Evolutionary conservation across 306 rosid species (phyloP), one percentile per base, ranked within the genome.

Genomic region (Acmispon strigosus): DNA sequence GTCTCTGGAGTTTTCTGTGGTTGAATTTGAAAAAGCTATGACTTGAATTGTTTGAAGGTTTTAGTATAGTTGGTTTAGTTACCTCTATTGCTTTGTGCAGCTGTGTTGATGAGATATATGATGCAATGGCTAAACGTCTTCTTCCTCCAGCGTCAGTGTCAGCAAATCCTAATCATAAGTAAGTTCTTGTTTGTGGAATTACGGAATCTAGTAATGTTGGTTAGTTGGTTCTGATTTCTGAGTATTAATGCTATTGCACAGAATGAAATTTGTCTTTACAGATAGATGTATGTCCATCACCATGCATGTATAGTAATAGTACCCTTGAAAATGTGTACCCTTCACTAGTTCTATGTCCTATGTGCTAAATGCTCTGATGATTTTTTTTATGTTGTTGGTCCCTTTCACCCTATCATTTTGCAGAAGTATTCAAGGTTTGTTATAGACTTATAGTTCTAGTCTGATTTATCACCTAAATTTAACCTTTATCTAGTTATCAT

Each of bases 71-170:
- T 49, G 41, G 14, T 53, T 18, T 52, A 14, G 36, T 42, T 62
- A 32, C 72, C 47, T 64, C 36, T 53, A 50, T 62, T 68, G 43
- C 20, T 57, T 77, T 73, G 58, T 69, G 37, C 37, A 90, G 95
- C 72, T 69, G 66, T 59, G 88, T 91, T 16, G 87, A 86, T 20
- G 96, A 89, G 48, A 68, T 94, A 73, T 90, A 87, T 61, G 95
- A 88, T 82, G 78, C 87, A 74, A 80, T 94, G 86, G 98, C 86
- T 34, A 47, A 52, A 60, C 86, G 87, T 51, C 84, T 94, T 75
- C 82, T 86, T 72, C 83, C 85, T 67, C 73, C 62, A 3, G 88
- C 80, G 2, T 80, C 82, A 11, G 77, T 68, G 12, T 57, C 75
- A 20, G 78, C 89, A n/a, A 84, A 80, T 74, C 81, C 96, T 55